A percentile compares a stretch with the other conserved stretches of the same genome.
Conservation (phyloP, 1,284 basidiomycete genomes). For the Microbotryomycetes sp. region DNA sequence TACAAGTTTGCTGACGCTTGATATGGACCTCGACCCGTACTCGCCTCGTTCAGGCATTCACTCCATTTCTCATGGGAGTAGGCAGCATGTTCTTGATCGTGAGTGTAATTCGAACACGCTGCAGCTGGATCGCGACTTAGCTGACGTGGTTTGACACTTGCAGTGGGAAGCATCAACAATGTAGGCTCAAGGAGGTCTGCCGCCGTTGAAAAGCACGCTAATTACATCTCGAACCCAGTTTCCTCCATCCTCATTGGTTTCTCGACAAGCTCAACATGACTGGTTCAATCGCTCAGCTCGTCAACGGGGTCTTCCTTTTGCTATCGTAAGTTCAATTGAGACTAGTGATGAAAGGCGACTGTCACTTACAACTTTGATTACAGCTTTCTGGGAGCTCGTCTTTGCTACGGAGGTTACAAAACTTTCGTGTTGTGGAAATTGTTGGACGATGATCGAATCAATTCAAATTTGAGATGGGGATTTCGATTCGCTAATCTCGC, state of each 20-base stretch:
- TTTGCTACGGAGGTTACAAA: not conserved
- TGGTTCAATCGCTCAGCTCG: slow-evolving; percentile 39
- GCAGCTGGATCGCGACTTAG: too few relatives aligned
- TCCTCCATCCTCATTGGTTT: slow-evolving; percentile 46
- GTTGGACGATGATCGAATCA: not conserved
- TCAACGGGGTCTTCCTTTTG: slow-evolving; percentile 42
- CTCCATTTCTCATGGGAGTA: slow-evolving; percentile 34
- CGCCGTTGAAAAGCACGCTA: not conserved
- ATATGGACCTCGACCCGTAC: slow-evolving; percentile 30
- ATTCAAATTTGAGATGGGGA: not conserved
- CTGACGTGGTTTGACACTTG: slow-evolving; percentile 28
- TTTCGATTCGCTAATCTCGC: not conserved
- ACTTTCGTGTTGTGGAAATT: not conserved
- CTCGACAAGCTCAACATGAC: slow-evolving; percentile 44
- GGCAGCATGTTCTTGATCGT: slow-evolving; percentile 33
- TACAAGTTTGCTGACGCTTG: slow-evolving; percentile 26
- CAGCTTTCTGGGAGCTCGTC: not conserved
- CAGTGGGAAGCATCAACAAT: slow-evolving; percentile 19
- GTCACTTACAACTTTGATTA: not conserved
- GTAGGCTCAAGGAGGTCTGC: not conserved
- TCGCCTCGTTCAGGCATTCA: slow-evolving; percentile 38
- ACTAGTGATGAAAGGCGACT: not conserved
- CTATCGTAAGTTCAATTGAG: not conserved
- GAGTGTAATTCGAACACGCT: not conserved
- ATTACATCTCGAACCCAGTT: slow-evolving; percentile 10